Evolutionary conservation across 371 early-diverging fungal genomes (phyloP).

Genomic region (Paraphysoderma sedebokerense): DNA sequence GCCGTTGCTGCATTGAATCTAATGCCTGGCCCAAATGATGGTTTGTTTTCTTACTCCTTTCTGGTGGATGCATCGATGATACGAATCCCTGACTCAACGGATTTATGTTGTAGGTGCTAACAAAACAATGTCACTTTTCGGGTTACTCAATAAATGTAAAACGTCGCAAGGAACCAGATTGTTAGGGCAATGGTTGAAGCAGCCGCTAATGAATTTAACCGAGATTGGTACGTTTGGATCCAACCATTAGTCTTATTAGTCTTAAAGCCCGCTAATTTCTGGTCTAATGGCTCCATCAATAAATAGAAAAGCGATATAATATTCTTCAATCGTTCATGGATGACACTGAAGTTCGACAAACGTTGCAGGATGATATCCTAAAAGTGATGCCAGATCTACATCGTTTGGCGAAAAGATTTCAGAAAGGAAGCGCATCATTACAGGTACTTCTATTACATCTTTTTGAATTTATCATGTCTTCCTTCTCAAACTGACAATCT

Average conservation of each 20-base stretch:
- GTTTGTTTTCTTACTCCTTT: no score
- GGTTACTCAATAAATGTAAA: slow-evolving; percentile 73
- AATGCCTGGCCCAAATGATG: no score
- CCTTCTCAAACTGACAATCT: no score
- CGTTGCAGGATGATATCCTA: slow-evolving; percentile 53
- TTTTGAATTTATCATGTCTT: no score
- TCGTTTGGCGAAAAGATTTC: slow-evolving; percentile 65
- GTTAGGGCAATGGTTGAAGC: slow-evolving; percentile 83
- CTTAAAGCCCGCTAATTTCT: no score
- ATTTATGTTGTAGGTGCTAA: slow-evolving; percentile 37
- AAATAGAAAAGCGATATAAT: slow-evolving; percentile 52
- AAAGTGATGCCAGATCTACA: slow-evolving; percentile 74
- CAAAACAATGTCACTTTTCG: slow-evolving; percentile 65
- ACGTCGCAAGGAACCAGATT: slow-evolving; percentile 81
- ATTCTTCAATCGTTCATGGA: slow-evolving; percentile 57
- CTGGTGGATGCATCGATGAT: no score
- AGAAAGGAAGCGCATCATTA: slow-evolving; percentile 56
- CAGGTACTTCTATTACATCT: no score
- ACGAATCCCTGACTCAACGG: no score
- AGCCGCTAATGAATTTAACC: slow-evolving; percentile 59
- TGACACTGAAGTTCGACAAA: slow-evolving; percentile 48
- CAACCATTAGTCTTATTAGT: no score
- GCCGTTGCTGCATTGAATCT: slow-evolving; percentile 78
- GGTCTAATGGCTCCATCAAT: no score
- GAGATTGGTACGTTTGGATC: slow-evolving; percentile 67